Evolutionary conservation across 2,329 filamentous ascomycete species (phyloP).

Genomic region (Dothideomycetes sp.): DNA sequence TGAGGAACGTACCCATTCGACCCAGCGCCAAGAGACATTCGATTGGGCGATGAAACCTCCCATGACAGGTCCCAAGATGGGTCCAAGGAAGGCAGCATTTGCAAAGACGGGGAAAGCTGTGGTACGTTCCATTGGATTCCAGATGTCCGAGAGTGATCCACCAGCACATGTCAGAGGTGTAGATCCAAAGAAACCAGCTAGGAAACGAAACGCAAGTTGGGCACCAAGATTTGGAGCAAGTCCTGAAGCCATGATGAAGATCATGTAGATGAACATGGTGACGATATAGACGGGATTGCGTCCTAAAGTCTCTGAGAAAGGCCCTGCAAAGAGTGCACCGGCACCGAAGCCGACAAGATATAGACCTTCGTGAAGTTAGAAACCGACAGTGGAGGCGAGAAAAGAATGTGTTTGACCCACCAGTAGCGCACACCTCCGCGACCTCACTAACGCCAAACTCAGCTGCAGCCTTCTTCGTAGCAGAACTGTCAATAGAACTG

Average conservation of each 20-base stretch:
- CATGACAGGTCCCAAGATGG: conserved; percentile 32
- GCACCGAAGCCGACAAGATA: conserved; percentile 31
- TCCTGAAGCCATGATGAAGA: conserved; percentile 38
- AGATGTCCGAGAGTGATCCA: conserved; percentile 36
- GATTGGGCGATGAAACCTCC: conserved; percentile 33
- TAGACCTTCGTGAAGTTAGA: conserved; percentile 10
- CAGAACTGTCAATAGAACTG: conserved; percentile 42
- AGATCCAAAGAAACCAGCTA: conserved; percentile 37
- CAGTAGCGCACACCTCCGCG: conserved; percentile 39
- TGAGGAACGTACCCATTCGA: conserved; percentile 15
- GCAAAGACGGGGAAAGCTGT: conserved; percentile 41
- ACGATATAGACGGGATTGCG: conserved; percentile 37
- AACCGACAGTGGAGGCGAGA: fast-evolving
- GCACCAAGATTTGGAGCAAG: conserved; percentile 36
- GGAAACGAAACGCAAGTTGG: conserved; percentile 38
- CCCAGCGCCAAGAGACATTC: conserved; percentile 35
- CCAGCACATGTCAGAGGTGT: conserved; percentile 36
- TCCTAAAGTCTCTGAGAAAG: conserved; percentile 34
- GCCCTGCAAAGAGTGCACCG: conserved; percentile 38
- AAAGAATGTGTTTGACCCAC: conserved; percentile 9
- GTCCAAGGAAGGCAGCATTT: conserved; percentile 31
- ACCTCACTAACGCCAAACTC: conserved; percentile 40
- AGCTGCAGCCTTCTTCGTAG: conserved; percentile 32
- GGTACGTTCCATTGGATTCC: conserved; percentile 35
- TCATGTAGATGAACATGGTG: conserved; percentile 35